Conservation (phyloP, 306 rosid species). For the Astragalus membranaceus region DNA sequence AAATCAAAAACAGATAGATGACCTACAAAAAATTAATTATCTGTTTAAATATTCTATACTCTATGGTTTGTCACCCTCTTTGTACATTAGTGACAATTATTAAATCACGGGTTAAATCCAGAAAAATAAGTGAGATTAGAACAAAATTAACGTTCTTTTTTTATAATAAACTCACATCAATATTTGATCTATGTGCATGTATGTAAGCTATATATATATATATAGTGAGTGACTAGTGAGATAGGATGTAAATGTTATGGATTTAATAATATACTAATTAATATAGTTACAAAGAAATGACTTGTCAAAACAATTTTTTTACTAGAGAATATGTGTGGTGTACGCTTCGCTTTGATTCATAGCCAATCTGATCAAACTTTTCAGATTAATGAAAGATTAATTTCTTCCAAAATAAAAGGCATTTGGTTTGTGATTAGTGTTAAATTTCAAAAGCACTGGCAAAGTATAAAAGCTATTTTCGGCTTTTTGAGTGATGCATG, state of each 20-base stretch:
- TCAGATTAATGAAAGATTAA: not conserved
- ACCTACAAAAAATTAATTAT: constrained; percentile 2
- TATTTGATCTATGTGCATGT: not conserved
- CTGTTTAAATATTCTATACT: constrained; percentile 18
- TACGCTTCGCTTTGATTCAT: constrained; percentile 12
- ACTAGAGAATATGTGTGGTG: constrained; percentile 16
- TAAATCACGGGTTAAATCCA: constrained; percentile 24
- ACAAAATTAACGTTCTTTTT: not conserved
- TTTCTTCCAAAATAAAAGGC: constrained; percentile 11
- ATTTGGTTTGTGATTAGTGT: not conserved
- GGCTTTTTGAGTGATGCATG: not conserved
- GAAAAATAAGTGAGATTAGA: not conserved
- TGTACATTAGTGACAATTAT: constrained; percentile 20
- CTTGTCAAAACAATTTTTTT: not conserved
- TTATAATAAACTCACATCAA: not conserved
- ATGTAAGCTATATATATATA: not conserved
- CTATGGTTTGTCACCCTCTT: constrained; percentile 17
- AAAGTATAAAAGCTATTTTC: constrained; percentile 6
- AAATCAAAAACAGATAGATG: constrained; percentile 22
- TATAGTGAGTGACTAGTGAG: not conserved
- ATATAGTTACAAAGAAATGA: not conserved
- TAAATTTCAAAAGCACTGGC: constrained; percentile 21
- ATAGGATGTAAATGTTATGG: not conserved
- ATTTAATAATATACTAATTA: not conserved
- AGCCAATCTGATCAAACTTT: constrained; percentile 2